Evolutionary conservation across 345 rosid species (phyloP).

Genomic region (Eucalyptus erythrocorys): DNA sequence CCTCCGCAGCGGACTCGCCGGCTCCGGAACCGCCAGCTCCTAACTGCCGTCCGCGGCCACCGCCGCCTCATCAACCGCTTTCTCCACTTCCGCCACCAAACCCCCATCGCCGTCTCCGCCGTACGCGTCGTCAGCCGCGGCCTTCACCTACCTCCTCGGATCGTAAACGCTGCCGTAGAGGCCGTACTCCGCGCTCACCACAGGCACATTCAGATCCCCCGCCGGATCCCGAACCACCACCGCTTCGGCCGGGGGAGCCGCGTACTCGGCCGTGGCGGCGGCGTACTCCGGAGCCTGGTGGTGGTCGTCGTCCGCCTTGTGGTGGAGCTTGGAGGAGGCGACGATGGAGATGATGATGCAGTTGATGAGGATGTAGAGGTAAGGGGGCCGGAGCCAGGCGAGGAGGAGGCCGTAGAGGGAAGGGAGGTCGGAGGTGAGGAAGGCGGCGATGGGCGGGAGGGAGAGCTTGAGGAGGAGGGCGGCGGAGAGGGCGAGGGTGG

Average conservation of each 20-base stretch:
- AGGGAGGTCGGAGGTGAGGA: slow-evolving; percentile 29
- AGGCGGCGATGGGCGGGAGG: slow-evolving; percentile 20
- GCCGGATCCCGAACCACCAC: neutral
- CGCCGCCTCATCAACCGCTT: neutral
- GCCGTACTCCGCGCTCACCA: neutral
- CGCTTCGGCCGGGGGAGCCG: neutral
- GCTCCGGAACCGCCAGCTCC: neutral
- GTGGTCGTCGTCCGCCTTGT: neutral
- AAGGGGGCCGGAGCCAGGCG: slow-evolving; percentile 61
- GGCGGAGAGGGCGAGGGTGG: slow-evolving; percentile 22
- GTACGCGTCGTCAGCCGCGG: neutral
- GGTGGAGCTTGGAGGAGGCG: slow-evolving; percentile 69
- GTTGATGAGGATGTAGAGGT: slow-evolving; percentile 67
- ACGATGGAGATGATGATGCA: slow-evolving; percentile 69
- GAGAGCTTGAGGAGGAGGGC: slow-evolving; percentile 18
- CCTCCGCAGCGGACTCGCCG: slow-evolving; percentile 3
- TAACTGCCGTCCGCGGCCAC: too few relatives aligned
- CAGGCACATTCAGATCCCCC: neutral
- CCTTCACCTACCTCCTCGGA: neutral
- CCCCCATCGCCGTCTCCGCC: neutral
- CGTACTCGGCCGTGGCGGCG: neutral
- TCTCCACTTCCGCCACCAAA: neutral
- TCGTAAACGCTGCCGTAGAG: neutral
- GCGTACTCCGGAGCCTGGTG: neutral
- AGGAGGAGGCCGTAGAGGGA: slow-evolving; percentile 17